Evolutionary conservation across 257 asterid species (phyloP).

Genomic region (Solanum etuberosum): DNA sequence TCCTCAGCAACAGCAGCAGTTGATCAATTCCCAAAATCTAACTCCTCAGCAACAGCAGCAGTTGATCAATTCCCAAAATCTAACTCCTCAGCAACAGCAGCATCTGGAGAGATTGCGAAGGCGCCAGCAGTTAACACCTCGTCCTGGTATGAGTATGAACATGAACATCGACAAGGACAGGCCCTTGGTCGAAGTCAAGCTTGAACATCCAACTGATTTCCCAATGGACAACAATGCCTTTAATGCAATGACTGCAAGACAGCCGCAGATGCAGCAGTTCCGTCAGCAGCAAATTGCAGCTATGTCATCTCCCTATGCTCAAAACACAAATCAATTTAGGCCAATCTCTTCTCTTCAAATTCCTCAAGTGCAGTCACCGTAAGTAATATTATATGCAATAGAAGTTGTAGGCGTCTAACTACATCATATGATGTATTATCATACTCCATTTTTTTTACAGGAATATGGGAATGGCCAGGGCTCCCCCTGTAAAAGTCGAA

Average conservation of each 20-base stretch:
- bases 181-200: slow-evolving; percentile 83
- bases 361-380: slow-evolving; percentile 83
- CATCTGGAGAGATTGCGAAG: slow-evolving; percentile 77
- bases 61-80: slow-evolving; percentile 39
- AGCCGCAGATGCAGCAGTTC: slow-evolving; percentile 29
- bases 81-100: slow-evolving; percentile 72
- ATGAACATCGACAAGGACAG: slow-evolving; percentile 65
- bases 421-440: neutral
- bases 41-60: neutral
- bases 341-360: slow-evolving; percentile 58
- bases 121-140: slow-evolving; percentile 58
- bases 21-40: slow-evolving; percentile 2
- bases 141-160: slow-evolving; percentile 45
- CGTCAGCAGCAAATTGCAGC: slow-evolving; percentile 82
- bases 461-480: slow-evolving; percentile 72
- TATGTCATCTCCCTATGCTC: slow-evolving; percentile 47
- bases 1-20: slow-evolving; percentile 75
- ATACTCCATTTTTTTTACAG: slow-evolving; percentile 21
- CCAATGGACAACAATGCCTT: slow-evolving; percentile 57
- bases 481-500: slow-evolving; percentile 96
- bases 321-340: slow-evolving; percentile 62
- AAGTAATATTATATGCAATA: slow-evolving; percentile 7
- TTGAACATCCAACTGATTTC: slow-evolving; percentile 70
- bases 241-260: slow-evolving; percentile 41
- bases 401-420: neutral